phyloP scores from a whole-genome alignment of 2,329 filamentous ascomycete genomes.

The Pyricularia sp. region DNA sequence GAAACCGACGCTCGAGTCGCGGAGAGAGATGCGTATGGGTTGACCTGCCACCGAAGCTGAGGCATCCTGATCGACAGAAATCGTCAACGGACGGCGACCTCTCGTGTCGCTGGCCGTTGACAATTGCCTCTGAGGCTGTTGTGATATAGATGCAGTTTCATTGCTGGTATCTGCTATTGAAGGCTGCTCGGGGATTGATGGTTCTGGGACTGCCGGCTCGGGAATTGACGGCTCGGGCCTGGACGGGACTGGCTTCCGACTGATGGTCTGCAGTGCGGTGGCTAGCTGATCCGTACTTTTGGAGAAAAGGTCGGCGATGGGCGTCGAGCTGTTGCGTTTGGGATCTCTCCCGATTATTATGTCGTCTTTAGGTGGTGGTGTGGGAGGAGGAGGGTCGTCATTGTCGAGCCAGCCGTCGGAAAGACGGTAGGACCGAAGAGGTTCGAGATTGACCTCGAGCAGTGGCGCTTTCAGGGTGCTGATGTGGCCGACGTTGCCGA shows the following conservation, averaged over 20 bases:
- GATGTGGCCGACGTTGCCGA: not conserved
- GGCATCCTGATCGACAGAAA: not conserved
- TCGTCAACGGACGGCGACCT: not conserved
- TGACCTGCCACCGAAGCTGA: not conserved
- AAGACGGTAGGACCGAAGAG: not conserved
- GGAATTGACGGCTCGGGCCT: not conserved
- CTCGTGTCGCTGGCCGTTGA: not conserved
- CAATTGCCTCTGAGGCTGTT: not conserved
- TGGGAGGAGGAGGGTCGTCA: not conserved
- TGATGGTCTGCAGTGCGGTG: not conserved
- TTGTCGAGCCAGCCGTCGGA: not conserved
- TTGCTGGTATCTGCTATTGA: not conserved
- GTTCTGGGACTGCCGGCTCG: not conserved
- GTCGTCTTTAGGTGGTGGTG: not conserved
- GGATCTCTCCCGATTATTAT: not conserved
- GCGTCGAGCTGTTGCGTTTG: not conserved
- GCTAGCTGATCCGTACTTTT: not conserved
- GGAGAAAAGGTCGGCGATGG: slow-evolving; percentile 1
- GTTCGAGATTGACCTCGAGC: not conserved
- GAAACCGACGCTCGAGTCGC: not conserved
- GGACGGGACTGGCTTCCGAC: not conserved
- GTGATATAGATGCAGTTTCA: not conserved
- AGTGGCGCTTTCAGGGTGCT: not conserved
- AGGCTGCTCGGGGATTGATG: not conserved
- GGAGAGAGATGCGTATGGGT: not conserved